A percentile compares a stretch with the other conserved stretches of the same genome.
Conservation (phyloP, 1,139 yeast species). For the Suhomyces maxii region DNA sequence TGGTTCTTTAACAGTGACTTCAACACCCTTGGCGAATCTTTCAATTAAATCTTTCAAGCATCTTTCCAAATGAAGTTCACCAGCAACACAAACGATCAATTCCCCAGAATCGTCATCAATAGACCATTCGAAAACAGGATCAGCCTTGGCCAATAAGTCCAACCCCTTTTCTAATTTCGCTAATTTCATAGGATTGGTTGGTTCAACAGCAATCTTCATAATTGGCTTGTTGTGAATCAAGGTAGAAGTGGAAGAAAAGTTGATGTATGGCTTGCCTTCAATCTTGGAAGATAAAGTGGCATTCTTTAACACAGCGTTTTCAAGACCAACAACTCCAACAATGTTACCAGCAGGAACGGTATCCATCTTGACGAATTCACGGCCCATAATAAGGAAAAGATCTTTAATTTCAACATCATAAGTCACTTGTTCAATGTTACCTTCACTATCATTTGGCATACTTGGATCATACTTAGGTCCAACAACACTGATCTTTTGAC, state of each 20-base stretch:
- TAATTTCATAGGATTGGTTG: slow-evolving; percentile 80
- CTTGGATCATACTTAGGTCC: slow-evolving; percentile 88
- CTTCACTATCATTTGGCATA: slow-evolving; percentile 50
- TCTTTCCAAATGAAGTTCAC: slow-evolving; percentile 89
- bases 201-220: slow-evolving; percentile 92
- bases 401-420: slow-evolving; percentile 56
- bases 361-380: slow-evolving; percentile 75
- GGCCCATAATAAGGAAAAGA: slow-evolving; percentile 85
- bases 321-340: slow-evolving; percentile 92
- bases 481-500: slow-evolving; percentile 70
- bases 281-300: slow-evolving; percentile 68
- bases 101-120: slow-evolving; percentile 86
- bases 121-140: slow-evolving; percentile 87
- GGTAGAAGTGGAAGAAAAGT: slow-evolving; percentile 59
- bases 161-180: slow-evolving; percentile 76
- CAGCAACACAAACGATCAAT: slow-evolving; percentile 90
- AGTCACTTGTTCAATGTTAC: slow-evolving; percentile 46
- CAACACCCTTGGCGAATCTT: slow-evolving; percentile 84
- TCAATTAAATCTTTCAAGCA: slow-evolving; percentile 86
- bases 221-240: slow-evolving; percentile 75
- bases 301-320: slow-evolving; percentile 75
- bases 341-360: slow-evolving; percentile 94
- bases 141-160: slow-evolving; percentile 77
- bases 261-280: slow-evolving; percentile 61
- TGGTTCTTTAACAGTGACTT: slow-evolving; percentile 84